Conservation (phyloP, 192 early-diverging fungal species). For the Gigaspora rosea region DNA sequence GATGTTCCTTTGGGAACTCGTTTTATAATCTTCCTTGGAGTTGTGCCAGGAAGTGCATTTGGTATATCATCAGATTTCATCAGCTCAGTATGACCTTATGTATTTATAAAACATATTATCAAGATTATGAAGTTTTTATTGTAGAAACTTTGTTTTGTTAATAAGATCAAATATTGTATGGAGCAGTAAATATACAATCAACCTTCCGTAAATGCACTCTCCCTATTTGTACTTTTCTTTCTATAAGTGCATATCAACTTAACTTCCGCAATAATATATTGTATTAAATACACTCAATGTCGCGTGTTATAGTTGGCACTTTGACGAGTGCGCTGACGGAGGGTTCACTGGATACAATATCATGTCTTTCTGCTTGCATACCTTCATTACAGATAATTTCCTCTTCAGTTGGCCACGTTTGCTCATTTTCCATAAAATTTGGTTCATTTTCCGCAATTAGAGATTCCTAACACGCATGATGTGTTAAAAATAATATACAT, state of each 20-base stretch:
- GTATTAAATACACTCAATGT: no score
- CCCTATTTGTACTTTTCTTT: no score
- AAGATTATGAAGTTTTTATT: background rate
- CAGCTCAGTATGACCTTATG: slow-evolving; percentile 43
- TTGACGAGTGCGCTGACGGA: no score
- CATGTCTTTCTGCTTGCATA: slow-evolving; percentile 11
- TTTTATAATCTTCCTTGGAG: slow-evolving; percentile 54
- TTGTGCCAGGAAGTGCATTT: slow-evolving; percentile 26
- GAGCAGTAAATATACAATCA: no score
- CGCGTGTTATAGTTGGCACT: no score
- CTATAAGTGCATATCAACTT: no score
- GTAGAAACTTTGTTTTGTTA: no score
- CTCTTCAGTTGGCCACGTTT: slow-evolving; percentile 98
- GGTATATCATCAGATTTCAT: slow-evolving; percentile 41
- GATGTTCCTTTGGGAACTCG: slow-evolving; percentile 96
- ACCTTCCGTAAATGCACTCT: no score
- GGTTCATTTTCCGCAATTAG: slow-evolving; percentile 86
- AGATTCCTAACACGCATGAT: slow-evolving; percentile 52
- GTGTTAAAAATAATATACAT: no score
- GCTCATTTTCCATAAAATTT: slow-evolving; percentile 88
- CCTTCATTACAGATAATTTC: slow-evolving; percentile 83
- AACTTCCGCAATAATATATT: no score
- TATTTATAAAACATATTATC: background rate
- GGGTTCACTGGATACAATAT: no score
- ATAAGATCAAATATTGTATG: no score